These are phyloP conservation scores for Russula emetica DNA, from an alignment of 768 basidiomycete genomes.

Conservation along the genomic window DNA sequence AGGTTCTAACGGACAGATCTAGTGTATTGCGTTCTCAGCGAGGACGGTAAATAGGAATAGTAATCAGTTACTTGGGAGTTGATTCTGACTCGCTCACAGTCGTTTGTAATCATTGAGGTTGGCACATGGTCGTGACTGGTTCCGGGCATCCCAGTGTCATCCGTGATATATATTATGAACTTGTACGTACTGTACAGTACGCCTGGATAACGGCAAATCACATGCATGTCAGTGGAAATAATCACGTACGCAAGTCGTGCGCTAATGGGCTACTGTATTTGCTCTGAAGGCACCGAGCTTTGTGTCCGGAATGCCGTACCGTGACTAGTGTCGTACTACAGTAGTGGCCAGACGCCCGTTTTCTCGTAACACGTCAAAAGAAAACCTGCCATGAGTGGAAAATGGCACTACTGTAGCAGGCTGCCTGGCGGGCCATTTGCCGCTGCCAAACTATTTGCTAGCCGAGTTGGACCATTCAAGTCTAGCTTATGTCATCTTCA, in stretches of 20 bases:
- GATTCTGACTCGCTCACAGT: background rate
- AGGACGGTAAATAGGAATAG: slow-evolving; percentile 6
- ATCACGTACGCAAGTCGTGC: background rate
- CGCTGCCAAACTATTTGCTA: background rate
- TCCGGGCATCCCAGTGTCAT: background rate
- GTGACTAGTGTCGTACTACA: no score
- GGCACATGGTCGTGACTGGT: slow-evolving; percentile 5
- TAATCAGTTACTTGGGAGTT: background rate
- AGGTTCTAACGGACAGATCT: background rate
- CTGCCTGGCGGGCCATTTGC: background rate
- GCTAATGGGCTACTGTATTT: background rate
- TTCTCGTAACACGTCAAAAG: background rate
- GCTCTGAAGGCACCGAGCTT: background rate
- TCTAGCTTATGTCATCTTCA: no score
- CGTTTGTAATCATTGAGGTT: slow-evolving; percentile 14
- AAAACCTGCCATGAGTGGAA: no score
- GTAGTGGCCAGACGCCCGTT: background rate
- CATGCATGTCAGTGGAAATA: background rate
- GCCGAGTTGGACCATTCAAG: no score
- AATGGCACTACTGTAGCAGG: no score
- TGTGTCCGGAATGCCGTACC: background rate
- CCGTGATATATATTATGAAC: background rate
- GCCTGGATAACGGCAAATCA: background rate
- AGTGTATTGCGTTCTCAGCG: background rate
- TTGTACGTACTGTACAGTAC: background rate